Base-by-base conservation (phyloP, 2,329 filamentous ascomycete genomes). In the Diplodia seriata region DNA sequence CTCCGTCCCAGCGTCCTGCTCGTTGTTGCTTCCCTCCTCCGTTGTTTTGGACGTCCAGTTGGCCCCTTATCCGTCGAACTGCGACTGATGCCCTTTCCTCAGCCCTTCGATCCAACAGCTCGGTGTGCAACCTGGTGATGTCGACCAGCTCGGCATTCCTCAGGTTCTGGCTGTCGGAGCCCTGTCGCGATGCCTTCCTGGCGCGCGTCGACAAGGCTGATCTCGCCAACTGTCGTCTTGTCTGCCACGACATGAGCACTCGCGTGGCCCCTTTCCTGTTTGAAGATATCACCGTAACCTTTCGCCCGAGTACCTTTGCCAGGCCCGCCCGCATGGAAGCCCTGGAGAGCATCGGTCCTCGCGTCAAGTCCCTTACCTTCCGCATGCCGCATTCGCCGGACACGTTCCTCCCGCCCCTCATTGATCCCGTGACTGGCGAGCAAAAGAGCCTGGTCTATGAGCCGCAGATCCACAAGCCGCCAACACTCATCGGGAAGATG, bases 391-490 rank as follows among this genome's bases (percentile, higher is more conserved):
- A 96, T 79, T 88, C 87, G 6, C 81, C 87, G n/a, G 87, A 91
- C 65, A 95, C 91, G 51, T 94, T 94, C 76, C 84, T 97, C 9
- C 91, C 93, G 18, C 93, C 93, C n/a, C 85, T 97, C 55, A 85
- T 97, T 49, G 90, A 96, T 76, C 91, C 91, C 3, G 78, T 85
- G 70, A 93, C 89, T 11, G 92, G 93, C 53, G 87, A 88, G 70
- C 92, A 97, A 82, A 87, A 92, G 75, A 87, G 84, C 73, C 97
- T 96, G 78, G 82, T 93, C 59, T 97, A 97, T 81, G 90, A 88
- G 68, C 93, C 93, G 18, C 90, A 93, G 74, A 87, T 83, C 9
- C 76, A 81, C 51, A 73, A 87, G 2, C 88, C 88, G 50, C 86
- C 87, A 76, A 85, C 85, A 36, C 70, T 73, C 31, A 71, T 87